Evolutionary conservation across 1,284 basidiomycete genomes (phyloP).

Genomic region (Cutaneotrichosporon daszewskae): DNA sequence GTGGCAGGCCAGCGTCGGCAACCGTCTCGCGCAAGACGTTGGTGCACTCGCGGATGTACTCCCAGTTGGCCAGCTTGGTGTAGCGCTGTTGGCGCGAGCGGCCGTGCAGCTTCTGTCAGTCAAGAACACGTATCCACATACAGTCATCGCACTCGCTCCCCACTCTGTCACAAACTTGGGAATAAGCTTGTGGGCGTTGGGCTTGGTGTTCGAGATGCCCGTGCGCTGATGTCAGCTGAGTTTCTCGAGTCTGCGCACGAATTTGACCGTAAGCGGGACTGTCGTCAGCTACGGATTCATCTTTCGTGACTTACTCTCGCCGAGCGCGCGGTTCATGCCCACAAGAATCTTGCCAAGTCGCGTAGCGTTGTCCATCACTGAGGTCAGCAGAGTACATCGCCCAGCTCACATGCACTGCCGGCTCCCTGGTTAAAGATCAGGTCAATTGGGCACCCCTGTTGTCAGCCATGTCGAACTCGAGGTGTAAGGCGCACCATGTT

Average conservation of each 20-base stretch:
- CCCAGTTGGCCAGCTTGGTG: constrained; percentile 77
- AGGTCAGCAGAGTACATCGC: constrained; percentile 9
- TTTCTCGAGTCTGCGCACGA: constrained; percentile 39
- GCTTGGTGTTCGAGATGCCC: constrained; percentile 78
- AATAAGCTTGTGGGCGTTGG: constrained; percentile 88
- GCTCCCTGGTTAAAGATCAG: constrained; percentile 87
- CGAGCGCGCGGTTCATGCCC: constrained; percentile 87
- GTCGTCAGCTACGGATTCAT: constrained; percentile 6
- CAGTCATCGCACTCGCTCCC: constrained; percentile 73
- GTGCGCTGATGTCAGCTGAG: constrained; percentile 53
- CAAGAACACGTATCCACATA: too few relatives aligned
- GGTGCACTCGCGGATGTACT: constrained; percentile 81
- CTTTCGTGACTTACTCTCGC: constrained; percentile 56
- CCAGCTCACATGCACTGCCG: constrained; percentile 64
- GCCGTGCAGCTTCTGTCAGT: constrained; percentile 69
- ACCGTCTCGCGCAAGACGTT: constrained; percentile 72
- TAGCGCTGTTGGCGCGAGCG: constrained; percentile 87
- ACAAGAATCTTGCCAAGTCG: constrained; percentile 80
- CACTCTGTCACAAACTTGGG: constrained; percentile 73
- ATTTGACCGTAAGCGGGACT: constrained; percentile 89
- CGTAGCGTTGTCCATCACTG: constrained; percentile 74
- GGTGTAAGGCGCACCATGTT: constrained; percentile 53
- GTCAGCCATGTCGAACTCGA: not conserved
- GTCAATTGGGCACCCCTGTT: constrained; percentile 94
- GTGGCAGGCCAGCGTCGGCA: constrained; percentile 66